Evolutionary conservation across 371 early-diverging fungal species (phyloP), one percentile per base, ranked within the genome.

Genomic region (Mucor velutinosus): DNA sequence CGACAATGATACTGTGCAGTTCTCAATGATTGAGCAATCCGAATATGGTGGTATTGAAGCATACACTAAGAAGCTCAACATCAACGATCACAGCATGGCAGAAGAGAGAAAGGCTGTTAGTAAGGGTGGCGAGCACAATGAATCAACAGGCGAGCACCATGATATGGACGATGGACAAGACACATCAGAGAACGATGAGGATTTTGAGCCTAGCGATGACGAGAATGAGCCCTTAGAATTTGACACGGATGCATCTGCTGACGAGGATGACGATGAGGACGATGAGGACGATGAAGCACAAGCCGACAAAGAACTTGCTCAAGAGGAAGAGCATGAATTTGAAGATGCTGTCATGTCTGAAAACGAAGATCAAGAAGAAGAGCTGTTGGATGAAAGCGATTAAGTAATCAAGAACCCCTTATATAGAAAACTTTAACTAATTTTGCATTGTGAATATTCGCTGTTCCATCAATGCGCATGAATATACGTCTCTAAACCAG

Each of bases 11-110:
- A 74, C 71, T 10, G 55, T 77, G 8, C 78, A 82, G 25, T 85
- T 89, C 43, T 77, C 79, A 17, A 87, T 89, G 86, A 84, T 89
- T 51, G 86, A 85, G 57, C 78, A 83, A 53, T 70, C 76, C 0
- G 88, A 88, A 64, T 80, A 76, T 62, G 80, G 73, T 4, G 79
- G 75, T 10, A 84, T 89, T 23, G 69, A 80, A 37, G 71, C 56
- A 0, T 89, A 86, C 62, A 82, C 81, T 21, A 78, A 77, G 62
- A 77, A 65, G 23, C 56, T 66, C 29, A 68, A 64, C 29, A 76
- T 81, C 37, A 73, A 75, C 47, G 87, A 86, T 41, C 70, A 72
- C 11, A 79, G 82, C 47, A 76, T 84, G 77, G 65, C 70, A 5
- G 80, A 76, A 39, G 82, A 77, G 57, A 71, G 72, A 60, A 76